Conservation (phyloP, 2,329 filamentous ascomycete genomes). For the Leptosphaerulina australis region DNA sequence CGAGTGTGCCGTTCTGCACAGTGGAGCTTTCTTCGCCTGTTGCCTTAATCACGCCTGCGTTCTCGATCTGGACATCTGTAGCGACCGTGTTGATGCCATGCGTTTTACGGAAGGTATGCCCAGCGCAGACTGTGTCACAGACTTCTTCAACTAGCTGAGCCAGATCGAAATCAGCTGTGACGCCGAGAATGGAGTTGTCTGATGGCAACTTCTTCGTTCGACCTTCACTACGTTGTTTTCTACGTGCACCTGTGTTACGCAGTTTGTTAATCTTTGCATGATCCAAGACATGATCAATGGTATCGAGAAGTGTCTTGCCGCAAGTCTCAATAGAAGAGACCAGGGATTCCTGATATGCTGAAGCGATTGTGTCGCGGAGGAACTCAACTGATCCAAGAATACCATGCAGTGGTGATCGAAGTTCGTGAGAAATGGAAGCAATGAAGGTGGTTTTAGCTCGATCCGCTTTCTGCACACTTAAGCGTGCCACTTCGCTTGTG, state of each 20-base stretch:
- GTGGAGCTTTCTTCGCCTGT: slow-evolving; percentile 21
- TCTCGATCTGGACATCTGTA: slow-evolving; percentile 20
- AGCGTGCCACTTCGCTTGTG: slow-evolving; percentile 41
- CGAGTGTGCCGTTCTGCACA: slow-evolving; percentile 4
- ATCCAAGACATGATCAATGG: slow-evolving; percentile 49
- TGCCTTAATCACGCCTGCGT: slow-evolving; percentile 16
- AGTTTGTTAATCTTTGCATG: slow-evolving; percentile 48
- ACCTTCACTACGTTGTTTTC: slow-evolving; percentile 24
- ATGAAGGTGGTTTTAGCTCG: slow-evolving; percentile 51
- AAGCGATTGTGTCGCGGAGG: slow-evolving; percentile 37
- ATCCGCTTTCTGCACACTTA: slow-evolving; percentile 40
- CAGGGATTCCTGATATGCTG: slow-evolving; percentile 50
- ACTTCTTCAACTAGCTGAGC: slow-evolving; percentile 56
- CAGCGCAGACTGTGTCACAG: slow-evolving; percentile 60
- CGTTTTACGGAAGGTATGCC: slow-evolving; percentile 52
- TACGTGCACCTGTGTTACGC: slow-evolving; percentile 27
- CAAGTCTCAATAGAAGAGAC: slow-evolving; percentile 46
- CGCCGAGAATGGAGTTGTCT: slow-evolving; percentile 39
- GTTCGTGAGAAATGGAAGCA: slow-evolving; percentile 51
- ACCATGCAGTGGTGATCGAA: slow-evolving; percentile 66
- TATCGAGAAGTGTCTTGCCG: slow-evolving; percentile 49
- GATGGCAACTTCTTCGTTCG: slow-evolving; percentile 34
- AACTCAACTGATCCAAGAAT: slow-evolving; percentile 57
- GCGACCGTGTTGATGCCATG: slow-evolving; percentile 30
- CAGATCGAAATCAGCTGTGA: slow-evolving; percentile 40